A percentile compares a stretch with the other conserved stretches of the same genome.
These are phyloP conservation scores for Malassezia japonica DNA, from an alignment of 1,284 basidiomycete genomes.

Conservation along the genomic window DNA sequence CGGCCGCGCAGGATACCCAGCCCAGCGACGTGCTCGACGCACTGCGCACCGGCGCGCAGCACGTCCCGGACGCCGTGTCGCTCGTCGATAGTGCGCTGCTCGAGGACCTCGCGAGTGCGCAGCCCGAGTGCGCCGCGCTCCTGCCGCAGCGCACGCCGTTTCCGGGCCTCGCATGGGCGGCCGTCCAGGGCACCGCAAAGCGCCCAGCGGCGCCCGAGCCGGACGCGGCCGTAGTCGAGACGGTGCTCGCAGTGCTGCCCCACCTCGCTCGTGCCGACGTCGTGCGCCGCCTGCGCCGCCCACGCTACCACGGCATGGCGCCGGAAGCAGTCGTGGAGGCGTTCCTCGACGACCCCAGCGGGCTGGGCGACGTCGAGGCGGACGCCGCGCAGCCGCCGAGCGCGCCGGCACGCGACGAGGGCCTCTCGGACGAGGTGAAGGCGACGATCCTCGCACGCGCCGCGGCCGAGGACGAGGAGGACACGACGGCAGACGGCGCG, in stretches of 20 bases:
- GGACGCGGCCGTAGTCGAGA: background rate
- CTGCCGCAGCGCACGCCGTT: conserved; percentile 5
- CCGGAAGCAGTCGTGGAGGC: conserved; percentile 6
- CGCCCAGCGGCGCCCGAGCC: background rate
- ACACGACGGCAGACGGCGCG: background rate
- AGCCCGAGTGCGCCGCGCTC: background rate
- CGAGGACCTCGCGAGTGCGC: conserved; percentile 8
- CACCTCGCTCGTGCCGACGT: conserved; percentile 4
- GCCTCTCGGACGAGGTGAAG: conserved; percentile 13
- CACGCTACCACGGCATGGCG: background rate
- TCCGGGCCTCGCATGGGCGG: conserved; percentile 10
- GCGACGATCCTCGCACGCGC: conserved; percentile 11
- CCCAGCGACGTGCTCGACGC: background rate
- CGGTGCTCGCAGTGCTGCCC: conserved; percentile 7
- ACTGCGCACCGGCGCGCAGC: background rate
- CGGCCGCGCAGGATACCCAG: background rate
- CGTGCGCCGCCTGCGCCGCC: conserved; percentile 1
- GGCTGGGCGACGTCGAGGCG: conserved; percentile 7
- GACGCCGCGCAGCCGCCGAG: background rate
- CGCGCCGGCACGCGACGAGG: background rate
- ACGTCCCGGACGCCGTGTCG: conserved; percentile 9
- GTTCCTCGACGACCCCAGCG: conserved; percentile 17
- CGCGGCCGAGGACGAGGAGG: background rate
- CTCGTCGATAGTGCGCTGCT: conserved; percentile 9
- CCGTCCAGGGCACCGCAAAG: background rate